Percentiles rank a stretch among this genome's conserved stretches.
Evolutionary conservation across 305 asterid species (phyloP).

Genomic region (Caryopteris hybrid): DNA sequence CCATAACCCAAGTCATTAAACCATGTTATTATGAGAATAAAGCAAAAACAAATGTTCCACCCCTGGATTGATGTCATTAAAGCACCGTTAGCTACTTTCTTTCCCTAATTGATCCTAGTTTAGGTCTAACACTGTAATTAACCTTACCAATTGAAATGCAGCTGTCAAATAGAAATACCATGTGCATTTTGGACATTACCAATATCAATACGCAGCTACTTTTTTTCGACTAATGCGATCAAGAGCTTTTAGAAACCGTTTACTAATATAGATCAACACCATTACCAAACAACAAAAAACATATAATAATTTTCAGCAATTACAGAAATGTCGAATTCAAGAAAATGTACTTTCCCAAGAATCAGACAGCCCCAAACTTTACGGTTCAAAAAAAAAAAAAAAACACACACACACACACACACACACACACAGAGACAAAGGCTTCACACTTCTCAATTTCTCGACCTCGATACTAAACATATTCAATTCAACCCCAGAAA

Average conservation of each 20-base stretch:
- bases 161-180: not conserved
- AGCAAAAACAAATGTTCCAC: not conserved
- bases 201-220: constrained; percentile 3
- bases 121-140: not conserved
- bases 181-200: constrained; percentile 8
- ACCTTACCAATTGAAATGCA: no score
- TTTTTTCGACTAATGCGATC: constrained; percentile 1
- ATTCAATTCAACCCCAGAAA: constrained; percentile 15
- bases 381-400: not conserved
- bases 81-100: not conserved
- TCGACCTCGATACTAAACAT: constrained; percentile 25
- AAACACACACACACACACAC: not conserved
- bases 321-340: constrained; percentile 16
- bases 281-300: not conserved
- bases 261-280: not conserved
- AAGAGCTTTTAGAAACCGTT: constrained; percentile 16
- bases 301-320: not conserved
- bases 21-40: not conserved
- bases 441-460: constrained; percentile 36
- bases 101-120: not conserved
- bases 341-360: constrained; percentile 35
- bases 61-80: not conserved
- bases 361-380: constrained; percentile 11
- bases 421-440: not conserved
- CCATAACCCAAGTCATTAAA: not conserved